A percentile compares a stretch with the other conserved stretches of the same genome.
phyloP scores from a whole-genome alignment of 2,329 filamentous ascomycete species.

The Aphanocladium album region DNA sequence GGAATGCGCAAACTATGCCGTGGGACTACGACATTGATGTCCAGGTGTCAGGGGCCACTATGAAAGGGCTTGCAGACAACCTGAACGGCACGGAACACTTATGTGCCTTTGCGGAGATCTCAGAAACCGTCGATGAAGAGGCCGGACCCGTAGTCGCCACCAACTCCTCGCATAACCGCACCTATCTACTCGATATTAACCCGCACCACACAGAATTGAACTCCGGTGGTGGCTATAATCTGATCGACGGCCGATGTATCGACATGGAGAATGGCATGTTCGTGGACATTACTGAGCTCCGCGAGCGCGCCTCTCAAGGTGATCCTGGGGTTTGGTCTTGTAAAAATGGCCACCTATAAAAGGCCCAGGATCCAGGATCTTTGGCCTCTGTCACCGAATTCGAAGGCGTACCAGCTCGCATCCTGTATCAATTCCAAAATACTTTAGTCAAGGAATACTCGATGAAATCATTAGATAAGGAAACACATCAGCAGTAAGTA shows the following conservation, averaged over 20 bases:
- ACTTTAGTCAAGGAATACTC: slow-evolving; percentile 63
- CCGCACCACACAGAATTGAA: slow-evolving; percentile 58
- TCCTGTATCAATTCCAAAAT: slow-evolving; percentile 65
- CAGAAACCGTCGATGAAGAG: slow-evolving; percentile 35
- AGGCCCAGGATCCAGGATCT: slow-evolving; percentile 64
- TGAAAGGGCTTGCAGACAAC: slow-evolving; percentile 58
- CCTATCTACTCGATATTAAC: slow-evolving; percentile 73
- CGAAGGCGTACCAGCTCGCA: slow-evolving; percentile 64
- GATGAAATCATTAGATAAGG: slow-evolving; percentile 53
- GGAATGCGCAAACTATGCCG: slow-evolving; percentile 72
- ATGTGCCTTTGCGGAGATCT: slow-evolving; percentile 37
- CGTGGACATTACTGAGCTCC: slow-evolving; percentile 76
- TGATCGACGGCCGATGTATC: slow-evolving; percentile 83
- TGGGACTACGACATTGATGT: slow-evolving; percentile 86
- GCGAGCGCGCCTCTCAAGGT: slow-evolving; percentile 54
- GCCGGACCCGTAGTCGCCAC: too few relatives aligned
- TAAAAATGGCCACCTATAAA: slow-evolving; percentile 74
- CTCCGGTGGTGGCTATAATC: slow-evolving; percentile 64
- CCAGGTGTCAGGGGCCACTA: slow-evolving; percentile 64
- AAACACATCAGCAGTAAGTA: slow-evolving; percentile 58
- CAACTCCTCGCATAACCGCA: slow-evolving; percentile 28
- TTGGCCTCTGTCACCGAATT: slow-evolving; percentile 71
- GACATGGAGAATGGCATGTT: slow-evolving; percentile 71
- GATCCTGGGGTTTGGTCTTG: slow-evolving; percentile 68
- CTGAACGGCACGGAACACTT: slow-evolving; percentile 64